Evolutionary conservation across 1,284 basidiomycete species (phyloP).

Genomic region (Ustilago trichophora): DNA sequence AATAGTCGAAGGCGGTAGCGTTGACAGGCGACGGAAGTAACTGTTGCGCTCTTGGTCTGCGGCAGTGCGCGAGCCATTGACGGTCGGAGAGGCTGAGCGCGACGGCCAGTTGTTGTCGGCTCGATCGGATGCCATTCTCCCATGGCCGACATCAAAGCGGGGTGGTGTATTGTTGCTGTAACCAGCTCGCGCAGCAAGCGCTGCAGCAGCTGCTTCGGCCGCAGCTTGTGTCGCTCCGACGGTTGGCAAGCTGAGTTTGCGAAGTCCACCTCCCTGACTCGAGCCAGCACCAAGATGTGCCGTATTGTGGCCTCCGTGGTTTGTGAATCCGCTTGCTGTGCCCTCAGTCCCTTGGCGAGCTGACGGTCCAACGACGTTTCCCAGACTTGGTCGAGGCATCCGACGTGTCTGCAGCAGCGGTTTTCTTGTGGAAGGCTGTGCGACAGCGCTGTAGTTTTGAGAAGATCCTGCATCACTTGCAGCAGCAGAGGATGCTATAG

Average conservation of each 20-base stretch:
- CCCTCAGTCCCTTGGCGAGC: conserved; percentile 11
- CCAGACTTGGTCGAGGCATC: conserved; percentile 12
- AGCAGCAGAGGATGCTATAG: background rate
- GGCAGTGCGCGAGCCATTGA: conserved; percentile 73
- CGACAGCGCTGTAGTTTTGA: background rate
- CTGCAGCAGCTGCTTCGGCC: conserved; percentile 55
- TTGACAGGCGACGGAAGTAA: conserved; percentile 86
- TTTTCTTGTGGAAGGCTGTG: conserved; percentile 1
- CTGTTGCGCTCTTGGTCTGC: conserved; percentile 75
- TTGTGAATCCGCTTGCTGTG: background rate
- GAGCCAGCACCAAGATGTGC: background rate
- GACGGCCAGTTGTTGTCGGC: conserved; percentile 28
- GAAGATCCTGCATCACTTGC: background rate
- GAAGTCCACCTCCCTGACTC: conserved; percentile 45
- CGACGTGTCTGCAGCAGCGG: conserved; percentile 24
- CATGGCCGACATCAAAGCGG: conserved; percentile 30
- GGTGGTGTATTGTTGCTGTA: conserved; percentile 34
- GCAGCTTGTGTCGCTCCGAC: conserved; percentile 57
- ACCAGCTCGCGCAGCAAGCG: conserved; percentile 36
- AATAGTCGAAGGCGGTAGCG: conserved; percentile 76
- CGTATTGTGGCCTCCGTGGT: background rate
- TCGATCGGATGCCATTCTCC: conserved; percentile 30
- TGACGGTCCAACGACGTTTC: conserved; percentile 3
- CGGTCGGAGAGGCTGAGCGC: conserved; percentile 34
- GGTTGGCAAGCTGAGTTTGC: conserved; percentile 55